phyloP scores from a whole-genome alignment of 768 basidiomycete species.

The Gautieria morchelliformis region DNA sequence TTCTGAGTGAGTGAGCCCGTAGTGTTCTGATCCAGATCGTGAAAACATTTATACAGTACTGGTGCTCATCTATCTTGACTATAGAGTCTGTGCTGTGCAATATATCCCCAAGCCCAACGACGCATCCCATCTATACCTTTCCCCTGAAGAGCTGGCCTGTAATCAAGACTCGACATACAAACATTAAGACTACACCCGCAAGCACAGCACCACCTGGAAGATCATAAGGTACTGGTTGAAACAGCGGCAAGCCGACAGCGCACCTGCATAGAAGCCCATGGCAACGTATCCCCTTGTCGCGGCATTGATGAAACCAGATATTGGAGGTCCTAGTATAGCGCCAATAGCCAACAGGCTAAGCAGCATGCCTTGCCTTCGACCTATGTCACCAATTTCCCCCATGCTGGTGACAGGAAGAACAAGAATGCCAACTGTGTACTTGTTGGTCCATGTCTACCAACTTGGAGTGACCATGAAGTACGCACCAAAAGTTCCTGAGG shows the following conservation, averaged over 20 bases:
- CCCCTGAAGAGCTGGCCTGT: conserved; percentile 28
- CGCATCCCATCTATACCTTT: background rate
- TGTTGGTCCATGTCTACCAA: background rate
- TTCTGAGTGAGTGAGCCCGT: too few relatives aligned
- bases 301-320: conserved; percentile 57
- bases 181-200: conserved; percentile 31
- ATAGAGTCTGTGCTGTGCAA: too few relatives aligned
- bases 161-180: conserved; percentile 31
- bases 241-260: background rate
- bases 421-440: conserved; percentile 36
- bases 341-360: conserved; percentile 52
- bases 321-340: conserved; percentile 60
- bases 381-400: conserved; percentile 51
- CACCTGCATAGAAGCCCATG: conserved; percentile 48
- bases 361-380: conserved; percentile 56
- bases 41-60: background rate
- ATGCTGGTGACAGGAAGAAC: conserved; percentile 49
- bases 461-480: background rate
- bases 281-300: conserved; percentile 42
- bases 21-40: too few relatives aligned
- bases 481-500: conserved; percentile 44
- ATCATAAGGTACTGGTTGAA: background rate
- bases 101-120: too few relatives aligned
- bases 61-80: background rate
- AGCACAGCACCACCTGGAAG: conserved; percentile 29